Percentiles rank a stretch among this genome's conserved stretches.
Conservation (phyloP, 2,329 filamentous ascomycete genomes). For the Aspergillus cejpii region DNA sequence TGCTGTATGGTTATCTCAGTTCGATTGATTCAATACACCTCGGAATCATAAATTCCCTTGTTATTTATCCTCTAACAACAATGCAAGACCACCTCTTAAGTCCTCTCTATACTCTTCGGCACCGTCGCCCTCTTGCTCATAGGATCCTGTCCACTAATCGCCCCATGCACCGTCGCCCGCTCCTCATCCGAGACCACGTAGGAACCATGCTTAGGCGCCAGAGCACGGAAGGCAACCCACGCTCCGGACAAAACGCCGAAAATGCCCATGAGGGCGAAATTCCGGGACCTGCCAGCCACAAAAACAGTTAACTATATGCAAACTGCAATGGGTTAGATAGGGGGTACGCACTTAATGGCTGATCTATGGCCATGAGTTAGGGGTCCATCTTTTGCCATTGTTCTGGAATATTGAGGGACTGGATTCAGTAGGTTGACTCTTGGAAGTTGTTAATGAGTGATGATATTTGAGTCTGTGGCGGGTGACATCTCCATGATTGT, state of each 20-base stretch:
- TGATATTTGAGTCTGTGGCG: not conserved
- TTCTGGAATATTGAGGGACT: too few species aligned
- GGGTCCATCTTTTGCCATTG: not conserved
- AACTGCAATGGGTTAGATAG: not conserved
- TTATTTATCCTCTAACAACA: not conserved
- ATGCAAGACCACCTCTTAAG: too few species aligned
- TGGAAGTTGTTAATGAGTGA: not conserved
- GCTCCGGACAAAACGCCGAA: conserved; percentile 17
- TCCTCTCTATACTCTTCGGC: not conserved
- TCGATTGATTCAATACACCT: not conserved
- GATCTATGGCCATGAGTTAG: not conserved
- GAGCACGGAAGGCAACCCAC: conserved; percentile 16
- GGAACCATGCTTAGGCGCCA: conserved; percentile 12
- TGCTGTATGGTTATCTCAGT: too few species aligned
- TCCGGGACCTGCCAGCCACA: conserved; percentile 13
- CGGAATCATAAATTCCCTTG: not conserved
- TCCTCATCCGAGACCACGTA: conserved; percentile 15
- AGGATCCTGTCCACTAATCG: conserved; percentile 5
- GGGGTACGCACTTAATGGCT: not conserved
- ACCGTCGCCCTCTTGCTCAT: conserved; percentile 10
- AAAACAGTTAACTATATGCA: not conserved
- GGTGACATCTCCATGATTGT: conserved; percentile 7
- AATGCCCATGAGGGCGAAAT: conserved; percentile 18
- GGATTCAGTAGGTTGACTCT: not conserved
- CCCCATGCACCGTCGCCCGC: conserved; percentile 11